These are phyloP conservation scores for Exophiala bonariae DNA, from an alignment of 2,329 filamentous ascomycete genomes.

Conservation along the genomic window DNA sequence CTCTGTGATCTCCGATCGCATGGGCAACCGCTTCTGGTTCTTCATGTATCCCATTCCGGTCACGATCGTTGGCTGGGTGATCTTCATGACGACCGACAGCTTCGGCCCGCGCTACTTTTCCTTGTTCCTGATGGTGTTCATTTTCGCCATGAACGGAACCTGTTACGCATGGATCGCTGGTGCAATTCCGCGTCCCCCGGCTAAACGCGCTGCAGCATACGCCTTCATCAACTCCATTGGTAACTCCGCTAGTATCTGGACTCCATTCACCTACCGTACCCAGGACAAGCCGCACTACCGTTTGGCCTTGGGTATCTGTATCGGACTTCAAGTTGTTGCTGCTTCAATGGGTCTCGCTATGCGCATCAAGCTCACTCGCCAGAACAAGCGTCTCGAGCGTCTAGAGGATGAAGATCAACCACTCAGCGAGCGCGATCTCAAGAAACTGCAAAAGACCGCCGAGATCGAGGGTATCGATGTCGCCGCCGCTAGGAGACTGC, in stretches of 20 bases:
- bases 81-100: constrained; percentile 54
- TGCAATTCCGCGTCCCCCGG: constrained; percentile 52
- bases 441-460: constrained; percentile 49
- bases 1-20: constrained; percentile 45
- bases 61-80: constrained; percentile 51
- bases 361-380: constrained; percentile 38
- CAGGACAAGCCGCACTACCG: constrained; percentile 41
- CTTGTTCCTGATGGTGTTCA: constrained; percentile 55
- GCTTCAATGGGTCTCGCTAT: constrained; percentile 36
- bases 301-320: constrained; percentile 43
- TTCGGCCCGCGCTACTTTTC: constrained; percentile 59
- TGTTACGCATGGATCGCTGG: constrained; percentile 52
- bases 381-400: constrained; percentile 52
- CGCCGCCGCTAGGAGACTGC: constrained; percentile 48
- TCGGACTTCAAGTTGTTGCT: constrained; percentile 39
- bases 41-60: constrained; percentile 54
- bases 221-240: constrained; percentile 58
- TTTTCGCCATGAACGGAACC: constrained; percentile 58
- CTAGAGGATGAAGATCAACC: constrained; percentile 48
- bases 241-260: constrained; percentile 56
- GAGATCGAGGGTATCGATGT: constrained; percentile 53
- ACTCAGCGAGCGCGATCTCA: constrained; percentile 48
- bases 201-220: constrained; percentile 56
- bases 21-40: constrained; percentile 52
- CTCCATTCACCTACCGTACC: constrained; percentile 45